Base-by-base conservation (phyloP, 352 stramenopile genomes). In the Globisporangium paddicum region DNA sequence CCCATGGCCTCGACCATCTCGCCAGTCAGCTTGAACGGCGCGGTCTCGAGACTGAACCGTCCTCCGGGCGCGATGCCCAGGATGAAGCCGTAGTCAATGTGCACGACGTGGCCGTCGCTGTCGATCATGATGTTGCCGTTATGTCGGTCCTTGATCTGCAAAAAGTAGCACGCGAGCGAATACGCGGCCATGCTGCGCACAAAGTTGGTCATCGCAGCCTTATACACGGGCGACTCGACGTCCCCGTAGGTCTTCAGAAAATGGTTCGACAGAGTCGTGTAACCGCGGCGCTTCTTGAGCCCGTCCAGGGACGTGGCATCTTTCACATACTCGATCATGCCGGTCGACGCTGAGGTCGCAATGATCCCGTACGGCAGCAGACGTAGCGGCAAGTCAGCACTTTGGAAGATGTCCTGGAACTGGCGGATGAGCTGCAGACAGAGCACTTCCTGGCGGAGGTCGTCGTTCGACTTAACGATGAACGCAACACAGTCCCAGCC, bases 71-170 rank as follows among this genome's bases (percentile, higher is more conserved):
- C 96, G 75, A 98, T 99, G 41, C 96, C 96, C 21, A 99, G 90
- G 38, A 99, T 97, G 73, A 99, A 99, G 16, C 98, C 97, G 71
- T 99, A 99, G 77, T 99, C 98, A 64, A 99, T 99, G 77, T 99
- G 96, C 48, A 99, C 90, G 3, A 99, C 77, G 67, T 98, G 94
- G 8, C 97, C 97, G 46, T 96, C 79, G 45, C 83, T 98, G 73
- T 99, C 96, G 49, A 99, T 96, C 89, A 99, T 98, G 59, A 99
- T 98, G 69, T 99, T 99, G 30, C 96, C 97, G 67, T 99, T 99
- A 87, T 99, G 97, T 3, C 96, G 86, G 73, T 99, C 98, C 70
- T 99, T 99, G 64, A 99, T 90, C 60, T 97, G 93, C 41, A 99
- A 71, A 21, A 99, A 87, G 70, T 99, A 99, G 55, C 87, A 97